Conservation (phyloP, 441 rosid species). For the Populus hybrid region DNA sequence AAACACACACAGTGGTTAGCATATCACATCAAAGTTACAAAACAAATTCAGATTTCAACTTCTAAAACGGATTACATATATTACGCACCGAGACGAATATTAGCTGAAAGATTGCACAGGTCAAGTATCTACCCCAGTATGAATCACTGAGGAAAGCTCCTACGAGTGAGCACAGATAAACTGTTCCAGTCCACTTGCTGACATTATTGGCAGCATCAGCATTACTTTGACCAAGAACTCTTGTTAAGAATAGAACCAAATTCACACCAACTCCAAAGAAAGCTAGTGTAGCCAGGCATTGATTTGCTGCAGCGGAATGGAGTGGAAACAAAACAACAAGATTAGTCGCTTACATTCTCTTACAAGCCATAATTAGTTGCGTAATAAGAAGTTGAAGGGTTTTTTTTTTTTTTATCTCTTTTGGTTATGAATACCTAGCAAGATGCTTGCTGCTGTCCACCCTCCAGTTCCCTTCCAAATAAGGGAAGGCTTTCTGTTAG, state of each 20-base stretch:
- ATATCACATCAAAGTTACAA: neutral
- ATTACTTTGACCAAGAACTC: conserved; percentile 72
- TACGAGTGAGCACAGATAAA: conserved; percentile 70
- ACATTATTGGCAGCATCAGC: conserved; percentile 86
- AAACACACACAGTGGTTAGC: neutral
- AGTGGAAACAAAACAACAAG: neutral
- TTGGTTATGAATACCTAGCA: conserved; percentile 45
- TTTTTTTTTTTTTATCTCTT: neutral
- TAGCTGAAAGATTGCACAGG: conserved; percentile 58
- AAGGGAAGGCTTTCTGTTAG: neutral
- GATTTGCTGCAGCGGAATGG: conserved; percentile 48
- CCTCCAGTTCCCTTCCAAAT: conserved; percentile 43
- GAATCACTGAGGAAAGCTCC: conserved; percentile 95
- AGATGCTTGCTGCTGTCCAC: conserved; percentile 57
- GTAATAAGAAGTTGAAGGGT: no score
- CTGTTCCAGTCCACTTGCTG: conserved; percentile 96
- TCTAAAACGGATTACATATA: conserved; percentile 15
- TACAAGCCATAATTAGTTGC: neutral
- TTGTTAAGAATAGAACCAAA: conserved; percentile 72
- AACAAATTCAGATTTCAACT: neutral
- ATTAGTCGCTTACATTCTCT: neutral
- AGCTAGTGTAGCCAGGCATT: conserved; percentile 83
- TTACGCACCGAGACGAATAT: conserved; percentile 41
- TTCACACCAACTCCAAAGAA: conserved; percentile 95
- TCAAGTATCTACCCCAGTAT: conserved; percentile 85